Conservation (phyloP, 2,329 filamentous ascomycete genomes). For the Zasmidium angulare region DNA sequence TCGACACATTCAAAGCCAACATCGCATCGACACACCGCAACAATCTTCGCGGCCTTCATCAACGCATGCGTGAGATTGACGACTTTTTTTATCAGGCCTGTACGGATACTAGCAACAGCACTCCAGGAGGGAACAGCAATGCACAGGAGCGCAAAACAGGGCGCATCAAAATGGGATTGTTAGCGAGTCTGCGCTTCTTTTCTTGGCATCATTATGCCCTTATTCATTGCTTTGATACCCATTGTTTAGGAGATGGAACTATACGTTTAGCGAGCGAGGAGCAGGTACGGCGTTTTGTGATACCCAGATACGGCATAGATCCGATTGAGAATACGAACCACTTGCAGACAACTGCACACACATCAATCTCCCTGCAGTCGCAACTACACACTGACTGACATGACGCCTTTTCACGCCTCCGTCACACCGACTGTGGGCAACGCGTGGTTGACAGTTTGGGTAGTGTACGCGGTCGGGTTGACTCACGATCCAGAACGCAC, state of each 20-base stretch:
- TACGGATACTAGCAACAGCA: not conserved
- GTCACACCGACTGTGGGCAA: not conserved
- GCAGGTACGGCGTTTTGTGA: not conserved
- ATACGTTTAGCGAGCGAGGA: not conserved
- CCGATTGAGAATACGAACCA: not conserved
- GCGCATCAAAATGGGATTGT: not conserved
- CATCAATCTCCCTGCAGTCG: not conserved
- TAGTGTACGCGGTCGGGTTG: not conserved
- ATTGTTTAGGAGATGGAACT: not conserved
- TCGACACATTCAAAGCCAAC: conserved; percentile 20
- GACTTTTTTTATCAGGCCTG: not conserved
- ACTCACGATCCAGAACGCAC: not conserved
- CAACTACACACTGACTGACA: not conserved
- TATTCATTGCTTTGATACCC: not conserved
- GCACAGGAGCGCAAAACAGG: not conserved
- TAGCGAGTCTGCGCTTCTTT: not conserved
- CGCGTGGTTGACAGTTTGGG: not conserved
- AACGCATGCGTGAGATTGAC: not conserved
- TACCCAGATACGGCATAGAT: not conserved
- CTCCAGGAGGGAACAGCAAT: not conserved
- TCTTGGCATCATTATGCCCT: not conserved
- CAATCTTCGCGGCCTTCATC: conserved; percentile 2
- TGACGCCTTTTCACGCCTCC: not conserved
- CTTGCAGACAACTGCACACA: not conserved
- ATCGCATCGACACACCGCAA: conserved; percentile 18